Evolutionary conservation across 768 basidiomycete genomes (phyloP).

Genomic region (Porpolomopsis calyptriformis): DNA sequence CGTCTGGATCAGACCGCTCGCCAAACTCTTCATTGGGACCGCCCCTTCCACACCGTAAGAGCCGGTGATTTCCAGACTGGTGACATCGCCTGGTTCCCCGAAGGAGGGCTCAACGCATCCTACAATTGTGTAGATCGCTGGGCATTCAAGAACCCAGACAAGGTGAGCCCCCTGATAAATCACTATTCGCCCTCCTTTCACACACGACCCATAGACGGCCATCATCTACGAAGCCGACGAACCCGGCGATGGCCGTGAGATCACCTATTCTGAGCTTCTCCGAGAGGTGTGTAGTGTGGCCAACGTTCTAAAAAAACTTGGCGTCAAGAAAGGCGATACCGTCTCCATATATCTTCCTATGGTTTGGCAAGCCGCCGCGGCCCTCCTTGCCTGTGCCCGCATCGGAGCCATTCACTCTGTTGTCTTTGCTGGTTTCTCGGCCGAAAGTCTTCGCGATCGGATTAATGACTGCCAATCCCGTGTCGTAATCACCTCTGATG

Average conservation of each 20-base stretch:
- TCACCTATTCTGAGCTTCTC: constrained; percentile 79
- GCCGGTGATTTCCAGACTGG: constrained; percentile 76
- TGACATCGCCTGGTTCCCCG: constrained; percentile 93
- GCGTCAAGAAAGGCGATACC: constrained; percentile 92
- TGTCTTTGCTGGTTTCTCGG: constrained; percentile 94
- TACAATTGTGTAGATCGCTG: constrained; percentile 98
- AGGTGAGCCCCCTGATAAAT: constrained; percentile 29
- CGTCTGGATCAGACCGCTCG: constrained; percentile 43
- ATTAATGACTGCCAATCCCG: constrained; percentile 79
- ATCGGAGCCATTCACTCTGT: constrained; percentile 96
- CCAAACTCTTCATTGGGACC: constrained; percentile 76
- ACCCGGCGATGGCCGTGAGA: constrained; percentile 62
- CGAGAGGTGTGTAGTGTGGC: constrained; percentile 83
- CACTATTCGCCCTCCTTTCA: background rate
- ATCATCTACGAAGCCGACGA: constrained; percentile 99
- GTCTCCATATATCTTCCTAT: constrained; percentile 90
- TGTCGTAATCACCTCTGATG: constrained; percentile 93
- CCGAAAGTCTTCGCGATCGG: constrained; percentile 89
- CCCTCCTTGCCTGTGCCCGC: constrained; percentile 95
- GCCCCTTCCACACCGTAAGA: constrained; percentile 79
- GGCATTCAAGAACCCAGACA: constrained; percentile 83
- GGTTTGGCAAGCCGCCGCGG: constrained; percentile 92
- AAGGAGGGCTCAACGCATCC: constrained; percentile 83
- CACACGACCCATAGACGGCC: constrained; percentile 46
- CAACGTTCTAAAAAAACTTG: constrained; percentile 82